These are phyloP conservation scores for Populus alba DNA, from an alignment of 345 rosid species.

Conservation along the genomic window DNA sequence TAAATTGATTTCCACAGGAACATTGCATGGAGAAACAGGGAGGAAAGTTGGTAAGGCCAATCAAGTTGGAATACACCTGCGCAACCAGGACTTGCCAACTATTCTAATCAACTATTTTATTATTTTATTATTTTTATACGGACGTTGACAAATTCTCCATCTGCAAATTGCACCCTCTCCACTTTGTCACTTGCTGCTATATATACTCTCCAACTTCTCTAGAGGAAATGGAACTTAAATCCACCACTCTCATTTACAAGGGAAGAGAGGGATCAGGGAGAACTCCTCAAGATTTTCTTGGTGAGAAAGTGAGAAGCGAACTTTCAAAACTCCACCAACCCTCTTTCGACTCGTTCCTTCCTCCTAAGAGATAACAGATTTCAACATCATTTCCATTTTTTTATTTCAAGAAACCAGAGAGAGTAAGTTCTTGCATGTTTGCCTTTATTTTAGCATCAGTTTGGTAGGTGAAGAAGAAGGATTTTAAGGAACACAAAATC, in stretches of 20 bases:
- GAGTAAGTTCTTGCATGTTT: background rate
- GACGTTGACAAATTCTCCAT: background rate
- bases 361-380: background rate
- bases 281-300: background rate
- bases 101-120: background rate
- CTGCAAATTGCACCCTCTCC: background rate
- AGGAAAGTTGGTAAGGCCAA: background rate
- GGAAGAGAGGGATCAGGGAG: background rate
- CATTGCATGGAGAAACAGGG: background rate
- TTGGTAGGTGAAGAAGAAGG: background rate
- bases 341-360: background rate
- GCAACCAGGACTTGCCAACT: background rate
- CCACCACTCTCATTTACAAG: background rate
- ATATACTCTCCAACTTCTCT: background rate
- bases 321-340: background rate
- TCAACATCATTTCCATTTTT: background rate
- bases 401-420: background rate
- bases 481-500: background rate
- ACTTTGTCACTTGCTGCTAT: background rate
- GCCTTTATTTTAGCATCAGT: background rate
- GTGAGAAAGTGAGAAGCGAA: background rate
- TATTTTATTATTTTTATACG: background rate
- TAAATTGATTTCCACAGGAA: background rate
- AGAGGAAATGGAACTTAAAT: background rate
- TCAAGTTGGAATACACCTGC: background rate